Percentiles rank a stretch among this genome's conserved stretches.
Evolutionary conservation across 2,329 filamentous ascomycete species (phyloP).

Genomic region (Fusarium udum): DNA sequence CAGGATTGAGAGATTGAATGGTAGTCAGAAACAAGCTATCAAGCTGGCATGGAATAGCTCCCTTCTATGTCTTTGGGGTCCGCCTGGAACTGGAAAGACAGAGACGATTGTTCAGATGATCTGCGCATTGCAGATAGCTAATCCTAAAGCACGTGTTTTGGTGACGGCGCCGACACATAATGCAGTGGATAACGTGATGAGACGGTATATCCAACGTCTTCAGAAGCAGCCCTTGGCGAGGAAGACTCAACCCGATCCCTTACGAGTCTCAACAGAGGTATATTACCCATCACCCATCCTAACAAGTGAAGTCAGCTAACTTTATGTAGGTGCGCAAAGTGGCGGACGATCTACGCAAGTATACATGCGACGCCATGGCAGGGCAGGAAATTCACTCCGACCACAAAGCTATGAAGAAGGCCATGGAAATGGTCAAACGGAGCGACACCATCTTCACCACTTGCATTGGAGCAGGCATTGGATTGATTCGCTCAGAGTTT

Average conservation of each 20-base stretch:
- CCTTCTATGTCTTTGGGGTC: slow-evolving; percentile 55
- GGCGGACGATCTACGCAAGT: slow-evolving; percentile 45
- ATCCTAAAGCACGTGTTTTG: slow-evolving; percentile 44
- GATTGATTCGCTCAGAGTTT: slow-evolving; percentile 50
- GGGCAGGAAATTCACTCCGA: slow-evolving; percentile 43
- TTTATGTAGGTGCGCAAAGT: slow-evolving; percentile 47
- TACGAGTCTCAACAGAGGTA: slow-evolving; percentile 34
- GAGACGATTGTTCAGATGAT: slow-evolving; percentile 54
- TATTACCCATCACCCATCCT: rapidly evolving
- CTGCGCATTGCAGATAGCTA: slow-evolving; percentile 41
- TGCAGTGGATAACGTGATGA: slow-evolving; percentile 56
- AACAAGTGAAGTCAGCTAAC: rapidly evolving
- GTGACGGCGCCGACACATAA: slow-evolving; percentile 57
- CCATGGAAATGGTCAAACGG: slow-evolving; percentile 49
- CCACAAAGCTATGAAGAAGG: slow-evolving; percentile 47
- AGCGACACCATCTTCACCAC: slow-evolving; percentile 56
- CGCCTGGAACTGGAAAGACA: slow-evolving; percentile 57
- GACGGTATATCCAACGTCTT: slow-evolving; percentile 43
- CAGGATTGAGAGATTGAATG: slow-evolving; percentile 10
- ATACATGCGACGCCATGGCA: slow-evolving; percentile 50
- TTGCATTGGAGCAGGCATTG: slow-evolving; percentile 54
- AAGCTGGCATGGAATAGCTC: slow-evolving; percentile 40
- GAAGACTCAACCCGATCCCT: neutral
- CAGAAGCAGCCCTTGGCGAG: neutral
- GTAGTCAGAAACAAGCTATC: slow-evolving; percentile 30